Conservation (phyloP, 352 stramenopile genomes). For the Globisporangium okanoganense region DNA sequence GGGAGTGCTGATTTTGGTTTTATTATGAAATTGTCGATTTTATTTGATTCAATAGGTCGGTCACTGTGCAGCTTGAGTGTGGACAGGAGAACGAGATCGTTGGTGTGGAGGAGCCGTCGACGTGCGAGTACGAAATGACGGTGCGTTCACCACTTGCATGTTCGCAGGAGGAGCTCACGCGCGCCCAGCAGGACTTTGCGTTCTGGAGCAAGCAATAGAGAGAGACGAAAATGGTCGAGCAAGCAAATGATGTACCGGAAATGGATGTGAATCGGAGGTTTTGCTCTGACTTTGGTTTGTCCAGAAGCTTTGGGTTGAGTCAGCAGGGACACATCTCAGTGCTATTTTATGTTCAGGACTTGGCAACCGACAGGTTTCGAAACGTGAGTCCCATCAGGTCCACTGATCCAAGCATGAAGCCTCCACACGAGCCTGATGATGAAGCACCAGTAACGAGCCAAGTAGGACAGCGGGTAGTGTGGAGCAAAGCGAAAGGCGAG, state of each 20-base stretch:
- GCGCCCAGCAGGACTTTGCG: slow-evolving; percentile 38
- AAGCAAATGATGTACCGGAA: neutral
- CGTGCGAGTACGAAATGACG: slow-evolving; percentile 89
- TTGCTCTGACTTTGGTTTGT: neutral
- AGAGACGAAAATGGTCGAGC: neutral
- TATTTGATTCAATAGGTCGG: slow-evolving; percentile 27
- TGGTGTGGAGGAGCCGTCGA: slow-evolving; percentile 91
- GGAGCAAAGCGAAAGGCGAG: slow-evolving; percentile 6
- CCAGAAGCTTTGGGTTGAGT: too few species aligned
- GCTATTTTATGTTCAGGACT: neutral
- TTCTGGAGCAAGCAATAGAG: slow-evolving; percentile 36
- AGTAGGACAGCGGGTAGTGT: slow-evolving; percentile 9
- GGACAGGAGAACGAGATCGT: slow-evolving; percentile 77
- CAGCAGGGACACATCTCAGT: neutral
- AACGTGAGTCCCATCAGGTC: neutral
- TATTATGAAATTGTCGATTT: neutral
- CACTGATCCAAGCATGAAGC: neutral
- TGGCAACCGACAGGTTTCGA: neutral
- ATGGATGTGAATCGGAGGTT: neutral
- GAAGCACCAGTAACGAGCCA: neutral
- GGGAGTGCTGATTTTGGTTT: neutral
- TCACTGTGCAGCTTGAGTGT: slow-evolving; percentile 77
- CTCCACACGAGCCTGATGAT: neutral
- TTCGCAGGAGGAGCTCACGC: slow-evolving; percentile 36
- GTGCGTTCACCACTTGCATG: slow-evolving; percentile 67